These are phyloP conservation scores for Aspergillus nidulans DNA, from an alignment of 495 filamentous ascomycete genomes.

Conservation along the genomic window DNA sequence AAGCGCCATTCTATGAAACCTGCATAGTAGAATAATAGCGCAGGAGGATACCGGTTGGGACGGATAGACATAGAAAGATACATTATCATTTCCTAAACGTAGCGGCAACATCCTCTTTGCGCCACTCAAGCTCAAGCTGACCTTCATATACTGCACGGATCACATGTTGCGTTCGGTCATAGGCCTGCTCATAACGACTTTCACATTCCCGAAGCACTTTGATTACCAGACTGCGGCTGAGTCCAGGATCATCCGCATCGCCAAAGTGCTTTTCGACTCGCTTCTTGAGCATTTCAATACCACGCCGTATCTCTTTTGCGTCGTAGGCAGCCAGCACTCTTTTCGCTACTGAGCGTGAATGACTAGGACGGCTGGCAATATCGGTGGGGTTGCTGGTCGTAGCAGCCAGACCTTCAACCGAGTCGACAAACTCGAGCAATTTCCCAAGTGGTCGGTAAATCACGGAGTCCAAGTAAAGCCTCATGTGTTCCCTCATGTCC, in stretches of 20 bases:
- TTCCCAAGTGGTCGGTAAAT: slow-evolving; percentile 87
- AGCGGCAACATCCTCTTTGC: slow-evolving; percentile 50
- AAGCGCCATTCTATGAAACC: slow-evolving; percentile 9
- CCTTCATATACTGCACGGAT: slow-evolving; percentile 60
- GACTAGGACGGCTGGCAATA: slow-evolving; percentile 69
- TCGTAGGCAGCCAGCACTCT: slow-evolving; percentile 79
- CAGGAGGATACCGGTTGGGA: slow-evolving; percentile 10
- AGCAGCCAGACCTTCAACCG: slow-evolving; percentile 65
- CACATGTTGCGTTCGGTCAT: slow-evolving; percentile 64
- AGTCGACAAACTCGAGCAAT: slow-evolving; percentile 83
- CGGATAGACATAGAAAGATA: slow-evolving; percentile 6
- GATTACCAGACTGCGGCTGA: slow-evolving; percentile 64
- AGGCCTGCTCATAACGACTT: slow-evolving; percentile 66
- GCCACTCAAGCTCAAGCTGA: slow-evolving; percentile 59
- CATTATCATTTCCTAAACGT: slow-evolving; percentile 47
- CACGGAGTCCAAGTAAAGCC: slow-evolving; percentile 78
- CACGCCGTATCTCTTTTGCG: slow-evolving; percentile 73
- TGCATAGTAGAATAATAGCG: slow-evolving; percentile 1
- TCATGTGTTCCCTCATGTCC: slow-evolving; percentile 86
- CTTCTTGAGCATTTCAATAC: slow-evolving; percentile 80
- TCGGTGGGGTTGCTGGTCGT: slow-evolving; percentile 36
- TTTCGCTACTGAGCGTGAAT: slow-evolving; percentile 75
- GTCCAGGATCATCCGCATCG: slow-evolving; percentile 70
- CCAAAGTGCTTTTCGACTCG: slow-evolving; percentile 96
- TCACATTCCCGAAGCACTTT: slow-evolving; percentile 82